Evolutionary conservation across 176 grass and related monocot genomes (phyloP).

Genomic region (Dendrocalamus sinicus): DNA sequence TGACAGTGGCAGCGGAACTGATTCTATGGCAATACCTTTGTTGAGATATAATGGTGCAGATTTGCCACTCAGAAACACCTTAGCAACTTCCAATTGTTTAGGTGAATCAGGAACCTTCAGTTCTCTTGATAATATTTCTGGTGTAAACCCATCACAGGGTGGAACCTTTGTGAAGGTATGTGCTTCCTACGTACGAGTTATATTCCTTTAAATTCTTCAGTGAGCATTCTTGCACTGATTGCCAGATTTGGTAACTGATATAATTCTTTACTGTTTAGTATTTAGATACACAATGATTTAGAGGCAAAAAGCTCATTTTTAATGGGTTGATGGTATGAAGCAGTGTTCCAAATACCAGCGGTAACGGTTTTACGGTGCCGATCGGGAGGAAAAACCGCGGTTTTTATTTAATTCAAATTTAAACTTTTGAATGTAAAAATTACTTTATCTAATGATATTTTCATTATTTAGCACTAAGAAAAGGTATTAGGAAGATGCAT

Average conservation of each 20-base stretch:
- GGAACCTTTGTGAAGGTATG: slow-evolving; percentile 95
- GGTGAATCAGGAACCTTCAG: slow-evolving; percentile 68
- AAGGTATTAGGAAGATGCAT: too few relatives aligned
- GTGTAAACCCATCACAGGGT: slow-evolving; percentile 66
- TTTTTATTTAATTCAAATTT: too few relatives aligned
- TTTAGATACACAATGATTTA: neutral
- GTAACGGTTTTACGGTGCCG: too few relatives aligned
- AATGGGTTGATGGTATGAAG: neutral
- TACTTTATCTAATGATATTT: too few relatives aligned
- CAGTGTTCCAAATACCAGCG: too few relatives aligned
- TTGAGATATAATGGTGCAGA: slow-evolving; percentile 65
- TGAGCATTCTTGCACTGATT: neutral
- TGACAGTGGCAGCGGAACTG: slow-evolving; percentile 43
- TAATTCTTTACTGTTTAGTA: neutral
- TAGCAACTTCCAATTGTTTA: slow-evolving; percentile 65
- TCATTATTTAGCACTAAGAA: too few relatives aligned
- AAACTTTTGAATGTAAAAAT: too few relatives aligned
- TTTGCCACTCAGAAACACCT: slow-evolving; percentile 61
- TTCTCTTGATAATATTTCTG: slow-evolving; percentile 62
- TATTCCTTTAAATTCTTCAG: slow-evolving; percentile 10
- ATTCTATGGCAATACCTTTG: slow-evolving; percentile 69
- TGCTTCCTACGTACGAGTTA: neutral
- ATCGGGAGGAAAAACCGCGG: too few relatives aligned
- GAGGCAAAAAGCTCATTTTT: neutral
- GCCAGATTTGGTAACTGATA: neutral